These are phyloP conservation scores for Pulveroboletus frians DNA, from an alignment of 768 basidiomycete genomes.

Conservation along the genomic window DNA sequence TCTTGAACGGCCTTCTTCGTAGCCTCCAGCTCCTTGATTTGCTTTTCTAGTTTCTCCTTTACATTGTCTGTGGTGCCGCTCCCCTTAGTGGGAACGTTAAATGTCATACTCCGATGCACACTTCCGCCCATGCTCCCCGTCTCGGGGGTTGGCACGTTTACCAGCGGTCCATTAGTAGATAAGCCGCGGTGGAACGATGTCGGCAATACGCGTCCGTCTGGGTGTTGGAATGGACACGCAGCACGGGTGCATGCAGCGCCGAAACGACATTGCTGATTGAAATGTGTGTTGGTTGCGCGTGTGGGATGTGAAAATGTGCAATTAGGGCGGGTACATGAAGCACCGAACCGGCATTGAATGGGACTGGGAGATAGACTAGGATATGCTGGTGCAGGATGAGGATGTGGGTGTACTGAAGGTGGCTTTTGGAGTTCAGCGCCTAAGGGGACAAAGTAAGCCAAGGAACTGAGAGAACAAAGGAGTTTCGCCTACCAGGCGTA, in stretches of 20 bases:
- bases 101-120: conserved; percentile 65
- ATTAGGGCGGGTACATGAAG: conserved; percentile 60
- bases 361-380: conserved; percentile 24
- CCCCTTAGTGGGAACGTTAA: conserved; percentile 42
- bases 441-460: conserved; percentile 15
- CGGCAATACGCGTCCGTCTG: conserved; percentile 77
- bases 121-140: conserved; percentile 65
- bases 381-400: conserved; percentile 28
- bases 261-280: conserved; percentile 67
- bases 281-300: conserved; percentile 35
- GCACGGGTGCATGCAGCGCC: conserved; percentile 82
- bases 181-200: conserved; percentile 77
- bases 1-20: conserved; percentile 64
- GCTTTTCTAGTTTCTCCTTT: conserved; percentile 45
- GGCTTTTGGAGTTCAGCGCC: conserved; percentile 31
- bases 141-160: conserved; percentile 57
- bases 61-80: conserved; percentile 29
- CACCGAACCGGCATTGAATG: conserved; percentile 63
- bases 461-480: background rate
- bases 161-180: conserved; percentile 52
- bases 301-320: conserved; percentile 69
- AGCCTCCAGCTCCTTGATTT: conserved; percentile 64
- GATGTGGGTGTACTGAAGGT: conserved; percentile 35
- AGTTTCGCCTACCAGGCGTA: conserved; percentile 44
- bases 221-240: conserved; percentile 88